Evolutionary conservation across 2,329 filamentous ascomycete genomes (phyloP).

Genomic region (Leptosphaerulina australis): DNA sequence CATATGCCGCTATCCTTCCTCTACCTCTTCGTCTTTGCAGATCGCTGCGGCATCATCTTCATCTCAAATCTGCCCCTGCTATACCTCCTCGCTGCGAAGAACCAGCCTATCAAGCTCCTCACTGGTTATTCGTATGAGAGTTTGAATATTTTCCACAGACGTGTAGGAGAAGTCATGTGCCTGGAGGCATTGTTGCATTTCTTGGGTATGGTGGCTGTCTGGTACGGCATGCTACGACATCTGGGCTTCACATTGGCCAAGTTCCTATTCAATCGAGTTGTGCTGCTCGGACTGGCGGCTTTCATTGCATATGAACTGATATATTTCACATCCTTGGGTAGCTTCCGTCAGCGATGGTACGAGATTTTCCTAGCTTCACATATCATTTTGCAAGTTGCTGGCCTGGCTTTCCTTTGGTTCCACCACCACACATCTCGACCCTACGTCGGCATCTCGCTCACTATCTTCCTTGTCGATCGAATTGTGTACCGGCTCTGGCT

Average conservation of each 20-base stretch:
- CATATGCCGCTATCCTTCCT: slow-evolving; percentile 55
- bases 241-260: slow-evolving; percentile 57
- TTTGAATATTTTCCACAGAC: slow-evolving; percentile 69
- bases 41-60: slow-evolving; percentile 62
- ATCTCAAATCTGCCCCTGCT: slow-evolving; percentile 60
- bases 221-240: slow-evolving; percentile 59
- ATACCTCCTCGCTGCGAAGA: slow-evolving; percentile 70
- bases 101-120: slow-evolving; percentile 65
- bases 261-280: slow-evolving; percentile 60
- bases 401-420: slow-evolving; percentile 63
- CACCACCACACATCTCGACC: slow-evolving; percentile 61
- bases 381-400: slow-evolving; percentile 62
- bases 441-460: slow-evolving; percentile 61
- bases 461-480: slow-evolving; percentile 64
- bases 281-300: slow-evolving; percentile 61
- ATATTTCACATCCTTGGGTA: slow-evolving; percentile 65
- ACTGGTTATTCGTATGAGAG: slow-evolving; percentile 70
- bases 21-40: slow-evolving; percentile 64
- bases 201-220: slow-evolving; percentile 60
- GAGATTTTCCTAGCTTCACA: slow-evolving; percentile 67
- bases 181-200: slow-evolving; percentile 64
- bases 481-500: slow-evolving; percentile 62
- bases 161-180: slow-evolving; percentile 67
- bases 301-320: slow-evolving; percentile 66
- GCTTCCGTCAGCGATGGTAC: slow-evolving; percentile 66